Conservation (phyloP, 2,329 filamentous ascomycete species). For the Mariannaea sp. region DNA sequence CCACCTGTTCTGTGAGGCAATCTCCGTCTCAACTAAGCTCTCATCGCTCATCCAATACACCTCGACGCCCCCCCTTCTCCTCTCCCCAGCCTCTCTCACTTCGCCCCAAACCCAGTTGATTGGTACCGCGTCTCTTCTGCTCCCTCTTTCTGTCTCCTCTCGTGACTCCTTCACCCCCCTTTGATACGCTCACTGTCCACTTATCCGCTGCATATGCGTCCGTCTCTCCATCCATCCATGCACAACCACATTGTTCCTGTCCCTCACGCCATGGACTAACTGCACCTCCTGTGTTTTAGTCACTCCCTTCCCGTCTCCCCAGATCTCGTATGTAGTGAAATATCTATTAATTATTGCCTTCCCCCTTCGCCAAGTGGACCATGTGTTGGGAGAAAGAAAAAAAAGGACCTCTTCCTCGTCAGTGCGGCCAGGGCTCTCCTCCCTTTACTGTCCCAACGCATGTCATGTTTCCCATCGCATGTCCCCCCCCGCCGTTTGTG, state of each 20-base stretch:
- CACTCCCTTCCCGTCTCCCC: slow-evolving; percentile 12
- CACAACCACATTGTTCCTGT: slow-evolving; percentile 18
- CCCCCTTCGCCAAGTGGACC: slow-evolving; percentile 21
- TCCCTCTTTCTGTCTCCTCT: slow-evolving; percentile 15
- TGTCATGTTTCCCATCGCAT: slow-evolving; percentile 19
- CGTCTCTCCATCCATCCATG: slow-evolving; percentile 25
- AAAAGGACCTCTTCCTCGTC: slow-evolving; percentile 6
- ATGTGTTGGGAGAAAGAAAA: neutral
- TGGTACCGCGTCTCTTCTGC: slow-evolving; percentile 25
- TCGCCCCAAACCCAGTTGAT: slow-evolving; percentile 31
- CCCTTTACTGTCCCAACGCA: slow-evolving; percentile 8
- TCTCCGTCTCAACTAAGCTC: neutral
- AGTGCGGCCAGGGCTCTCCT: slow-evolving; percentile 11
- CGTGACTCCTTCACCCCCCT: slow-evolving; percentile 3
- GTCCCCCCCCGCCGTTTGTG: slow-evolving; percentile 20
- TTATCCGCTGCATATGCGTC: slow-evolving; percentile 33
- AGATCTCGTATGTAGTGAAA: slow-evolving; percentile 28
- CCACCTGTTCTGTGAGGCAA: neutral
- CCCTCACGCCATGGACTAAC: slow-evolving; percentile 26
- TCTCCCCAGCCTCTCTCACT: slow-evolving; percentile 11
- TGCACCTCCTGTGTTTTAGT: slow-evolving; percentile 14
- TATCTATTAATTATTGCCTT: slow-evolving; percentile 27
- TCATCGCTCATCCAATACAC: neutral
- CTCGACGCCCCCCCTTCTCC: no score
- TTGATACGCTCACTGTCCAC: slow-evolving; percentile 6